These are phyloP conservation scores for Hysterangium stoloniferum DNA, from an alignment of 768 basidiomycete species.

Conservation along the genomic window DNA sequence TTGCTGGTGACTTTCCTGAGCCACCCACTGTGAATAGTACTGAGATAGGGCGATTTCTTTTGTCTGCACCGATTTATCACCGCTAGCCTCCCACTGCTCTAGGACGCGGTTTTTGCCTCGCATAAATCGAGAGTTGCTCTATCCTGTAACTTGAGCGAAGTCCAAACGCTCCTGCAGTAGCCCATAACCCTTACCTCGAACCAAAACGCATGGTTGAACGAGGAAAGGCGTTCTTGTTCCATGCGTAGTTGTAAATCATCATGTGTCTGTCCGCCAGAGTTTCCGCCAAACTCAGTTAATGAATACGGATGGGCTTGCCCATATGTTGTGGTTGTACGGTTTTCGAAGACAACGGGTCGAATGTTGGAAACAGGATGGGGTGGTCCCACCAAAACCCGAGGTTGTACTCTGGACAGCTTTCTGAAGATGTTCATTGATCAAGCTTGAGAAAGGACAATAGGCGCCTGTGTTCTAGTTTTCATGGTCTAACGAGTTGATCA, in stretches of 20 bases:
- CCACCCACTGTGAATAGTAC: conserved; percentile 70
- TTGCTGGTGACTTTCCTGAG: conserved; percentile 53
- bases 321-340: conserved; percentile 30
- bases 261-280: conserved; percentile 25
- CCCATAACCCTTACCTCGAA: conserved; percentile 51
- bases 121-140: conserved; percentile 82
- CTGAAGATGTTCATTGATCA: too few relatives aligned
- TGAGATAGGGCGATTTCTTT: conserved; percentile 64
- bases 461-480: too few relatives aligned
- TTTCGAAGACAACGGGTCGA: conserved; percentile 71
- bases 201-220: conserved; percentile 77
- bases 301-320: conserved; percentile 61
- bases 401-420: not conserved
- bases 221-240: conserved; percentile 62
- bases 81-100: conserved; percentile 42
- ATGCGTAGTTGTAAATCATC: conserved; percentile 65
- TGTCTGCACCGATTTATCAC: conserved; percentile 34
- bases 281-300: conserved; percentile 55
- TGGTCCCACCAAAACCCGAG: conserved; percentile 48
- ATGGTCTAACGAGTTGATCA: too few relatives aligned
- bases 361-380: conserved; percentile 75
- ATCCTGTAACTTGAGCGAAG: conserved; percentile 2
- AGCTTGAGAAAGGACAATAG: too few relatives aligned
- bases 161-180: conserved; percentile 8
- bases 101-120: conserved; percentile 55